Percentiles rank a stretch among this genome's conserved stretches.
These are phyloP conservation scores for Senna siamea DNA, from an alignment of 306 rosid species.

Conservation along the genomic window DNA sequence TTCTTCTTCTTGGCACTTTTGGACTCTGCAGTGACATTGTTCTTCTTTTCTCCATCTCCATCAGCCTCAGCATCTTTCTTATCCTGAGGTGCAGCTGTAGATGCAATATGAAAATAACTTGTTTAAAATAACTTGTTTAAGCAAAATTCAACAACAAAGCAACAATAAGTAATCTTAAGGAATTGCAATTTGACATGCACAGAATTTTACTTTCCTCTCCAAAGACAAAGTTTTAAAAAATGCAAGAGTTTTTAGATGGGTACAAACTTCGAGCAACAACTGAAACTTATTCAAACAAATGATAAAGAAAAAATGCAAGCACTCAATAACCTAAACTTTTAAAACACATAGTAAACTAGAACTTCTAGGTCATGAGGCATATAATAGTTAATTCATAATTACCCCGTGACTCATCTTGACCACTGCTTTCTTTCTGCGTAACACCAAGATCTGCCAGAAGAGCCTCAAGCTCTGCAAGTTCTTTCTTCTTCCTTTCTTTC, in stretches of 20 bases:
- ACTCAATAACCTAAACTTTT: constrained; percentile 6
- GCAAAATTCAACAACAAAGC: not conserved
- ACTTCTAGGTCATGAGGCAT: constrained; percentile 13
- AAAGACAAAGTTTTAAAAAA: not conserved
- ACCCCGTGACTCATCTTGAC: constrained; percentile 78
- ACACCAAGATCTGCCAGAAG: constrained; percentile 93
- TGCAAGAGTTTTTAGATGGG: not conserved
- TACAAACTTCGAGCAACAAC: constrained; percentile 1
- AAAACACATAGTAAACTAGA: not conserved
- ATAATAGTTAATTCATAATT: constrained; percentile 37
- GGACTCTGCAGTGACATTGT: constrained; percentile 53
- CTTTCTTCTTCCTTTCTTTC: constrained; percentile 92
- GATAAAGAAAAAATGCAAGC: not conserved
- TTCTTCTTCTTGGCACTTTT: constrained; percentile 88
- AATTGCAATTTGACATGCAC: constrained; percentile 6
- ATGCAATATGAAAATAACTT: constrained; percentile 30
- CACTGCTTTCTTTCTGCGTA: constrained; percentile 56
- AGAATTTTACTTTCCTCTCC: not conserved
- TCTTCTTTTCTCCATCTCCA: constrained; percentile 76
- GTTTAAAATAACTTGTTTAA: too few species aligned
- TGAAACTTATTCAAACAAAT: not conserved
- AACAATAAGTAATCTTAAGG: not conserved
- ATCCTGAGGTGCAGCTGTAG: constrained; percentile 60
- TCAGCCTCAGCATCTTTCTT: constrained; percentile 56
- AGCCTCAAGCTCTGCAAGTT: constrained; percentile 95